phyloP scores from a whole-genome alignment of 768 basidiomycete species.

The Trametes villosa region DNA sequence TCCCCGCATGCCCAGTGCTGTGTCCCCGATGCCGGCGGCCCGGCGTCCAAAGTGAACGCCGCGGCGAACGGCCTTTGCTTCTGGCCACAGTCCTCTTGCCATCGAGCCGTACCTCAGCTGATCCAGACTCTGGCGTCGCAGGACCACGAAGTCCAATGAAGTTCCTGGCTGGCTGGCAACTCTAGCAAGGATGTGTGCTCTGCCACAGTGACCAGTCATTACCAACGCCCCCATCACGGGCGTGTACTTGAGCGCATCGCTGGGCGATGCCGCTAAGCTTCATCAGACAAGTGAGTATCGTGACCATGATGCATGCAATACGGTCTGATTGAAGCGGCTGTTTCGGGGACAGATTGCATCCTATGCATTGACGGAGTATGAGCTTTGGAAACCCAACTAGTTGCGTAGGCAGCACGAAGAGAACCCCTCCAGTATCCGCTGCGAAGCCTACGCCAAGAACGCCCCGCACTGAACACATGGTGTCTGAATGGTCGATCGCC shows the following conservation, averaged over 20 bases:
- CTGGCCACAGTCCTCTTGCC: background rate
- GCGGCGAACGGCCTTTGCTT: background rate
- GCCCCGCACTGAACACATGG: too few species aligned
- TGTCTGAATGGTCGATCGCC: too few species aligned
- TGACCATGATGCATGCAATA: slow-evolving; percentile 8
- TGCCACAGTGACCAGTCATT: background rate
- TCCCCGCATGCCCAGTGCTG: too few species aligned
- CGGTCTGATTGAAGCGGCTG: slow-evolving; percentile 8
- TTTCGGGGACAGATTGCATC: background rate
- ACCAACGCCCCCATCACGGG: slow-evolving; percentile 9
- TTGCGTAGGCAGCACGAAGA: too few species aligned
- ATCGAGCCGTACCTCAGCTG: too few species aligned
- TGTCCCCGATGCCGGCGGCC: background rate
- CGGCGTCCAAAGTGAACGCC: background rate
- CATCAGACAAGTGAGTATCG: slow-evolving; percentile 6
- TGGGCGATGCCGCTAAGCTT: background rate
- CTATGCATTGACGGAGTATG: too few species aligned
- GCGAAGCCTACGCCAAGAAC: too few species aligned
- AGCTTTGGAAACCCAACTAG: too few species aligned
- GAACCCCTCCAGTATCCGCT: too few species aligned
- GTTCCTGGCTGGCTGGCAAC: background rate
- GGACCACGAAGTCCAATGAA: background rate
- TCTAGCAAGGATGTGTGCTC: background rate
- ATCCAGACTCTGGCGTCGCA: too few species aligned
- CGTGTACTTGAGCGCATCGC: too few species aligned